Evolutionary conservation across 805 yeast genomes (phyloP).

Genomic region (Teunomyces barrocoloradensis): DNA sequence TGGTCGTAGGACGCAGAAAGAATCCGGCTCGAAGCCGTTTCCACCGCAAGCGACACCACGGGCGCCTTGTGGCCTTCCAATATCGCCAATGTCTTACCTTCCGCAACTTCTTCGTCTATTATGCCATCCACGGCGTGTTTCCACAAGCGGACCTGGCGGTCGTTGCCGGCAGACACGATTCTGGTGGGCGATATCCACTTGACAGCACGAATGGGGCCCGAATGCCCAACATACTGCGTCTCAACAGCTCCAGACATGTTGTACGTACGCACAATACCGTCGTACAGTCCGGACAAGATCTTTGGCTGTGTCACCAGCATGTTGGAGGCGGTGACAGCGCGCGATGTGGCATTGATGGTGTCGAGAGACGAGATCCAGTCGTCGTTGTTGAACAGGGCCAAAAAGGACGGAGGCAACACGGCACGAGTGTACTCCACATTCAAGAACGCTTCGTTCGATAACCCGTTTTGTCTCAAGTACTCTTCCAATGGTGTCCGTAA

Average conservation of each 20-base stretch:
- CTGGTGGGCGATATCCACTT: constrained; percentile 74
- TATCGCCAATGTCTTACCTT: constrained; percentile 77
- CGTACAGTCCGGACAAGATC: constrained; percentile 87
- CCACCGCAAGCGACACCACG: constrained; percentile 72
- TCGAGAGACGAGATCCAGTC: constrained; percentile 91
- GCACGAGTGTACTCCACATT: constrained; percentile 89
- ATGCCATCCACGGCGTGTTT: constrained; percentile 51
- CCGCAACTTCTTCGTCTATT: constrained; percentile 48
- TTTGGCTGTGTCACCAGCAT: constrained; percentile 39
- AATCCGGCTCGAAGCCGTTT: constrained; percentile 53
- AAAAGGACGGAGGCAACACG: constrained; percentile 87
- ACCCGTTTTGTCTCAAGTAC: constrained; percentile 70
- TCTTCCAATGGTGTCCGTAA: constrained; percentile 77
- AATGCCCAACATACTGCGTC: constrained; percentile 82
- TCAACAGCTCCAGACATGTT: constrained; percentile 76
- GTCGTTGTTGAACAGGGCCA: constrained; percentile 85
- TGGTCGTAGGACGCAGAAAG: constrained; percentile 84
- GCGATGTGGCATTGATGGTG: constrained; percentile 39
- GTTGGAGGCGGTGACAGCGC: constrained; percentile 21
- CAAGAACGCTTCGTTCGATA: constrained; percentile 77
- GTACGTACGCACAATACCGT: constrained; percentile 91
- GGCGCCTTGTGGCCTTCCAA: constrained; percentile 89
- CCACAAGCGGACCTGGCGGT: constrained; percentile 88
- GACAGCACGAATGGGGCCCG: constrained; percentile 81
- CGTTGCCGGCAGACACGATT: constrained; percentile 83